Percentiles rank a stretch among this genome's conserved stretches.
Conservation (phyloP, 2,329 filamentous ascomycete species). For the Colletotrichum endophyticum region DNA sequence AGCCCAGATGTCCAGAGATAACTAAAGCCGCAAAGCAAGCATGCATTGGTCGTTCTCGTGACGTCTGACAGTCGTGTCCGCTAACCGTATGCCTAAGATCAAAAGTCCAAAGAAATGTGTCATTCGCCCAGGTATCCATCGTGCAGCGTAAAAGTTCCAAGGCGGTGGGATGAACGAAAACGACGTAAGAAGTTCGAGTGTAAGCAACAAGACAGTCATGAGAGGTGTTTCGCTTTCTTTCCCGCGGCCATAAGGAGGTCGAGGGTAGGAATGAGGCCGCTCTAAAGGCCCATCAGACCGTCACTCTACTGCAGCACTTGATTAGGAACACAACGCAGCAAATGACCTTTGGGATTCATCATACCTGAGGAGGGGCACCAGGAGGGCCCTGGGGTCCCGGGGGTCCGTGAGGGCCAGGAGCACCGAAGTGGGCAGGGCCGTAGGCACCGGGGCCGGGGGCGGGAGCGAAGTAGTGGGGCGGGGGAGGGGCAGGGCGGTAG, state of each 20-base stretch:
- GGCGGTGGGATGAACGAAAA: constrained; percentile 14
- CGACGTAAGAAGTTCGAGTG: not conserved
- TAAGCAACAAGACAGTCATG: constrained; percentile 11
- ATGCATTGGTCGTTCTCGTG: constrained; percentile 19
- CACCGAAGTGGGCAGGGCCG: constrained; percentile 53
- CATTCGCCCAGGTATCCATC: constrained; percentile 22
- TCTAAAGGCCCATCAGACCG: not conserved
- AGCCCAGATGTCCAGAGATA: constrained; percentile 14
- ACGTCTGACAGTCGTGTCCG: constrained; percentile 21
- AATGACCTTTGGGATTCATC: not conserved
- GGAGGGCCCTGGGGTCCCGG: constrained; percentile 40
- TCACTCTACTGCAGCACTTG: constrained; percentile 9
- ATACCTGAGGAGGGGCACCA: constrained; percentile 33
- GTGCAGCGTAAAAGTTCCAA: constrained; percentile 18
- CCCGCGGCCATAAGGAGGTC: not conserved
- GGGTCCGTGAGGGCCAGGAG: constrained; percentile 49
- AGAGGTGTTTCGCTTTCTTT: not conserved
- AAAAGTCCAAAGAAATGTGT: constrained; percentile 22
- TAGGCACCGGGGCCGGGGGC: constrained; percentile 45
- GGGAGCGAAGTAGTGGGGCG: constrained; percentile 55
- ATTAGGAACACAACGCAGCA: not conserved
- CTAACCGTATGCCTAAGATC: constrained; percentile 22
- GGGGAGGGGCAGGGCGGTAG: constrained; percentile 86
- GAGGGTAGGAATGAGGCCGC: not conserved
- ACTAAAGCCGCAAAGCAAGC: constrained; percentile 15